Conservation (phyloP, 2,329 filamentous ascomycete species). For the Fusarium mundagurra region DNA sequence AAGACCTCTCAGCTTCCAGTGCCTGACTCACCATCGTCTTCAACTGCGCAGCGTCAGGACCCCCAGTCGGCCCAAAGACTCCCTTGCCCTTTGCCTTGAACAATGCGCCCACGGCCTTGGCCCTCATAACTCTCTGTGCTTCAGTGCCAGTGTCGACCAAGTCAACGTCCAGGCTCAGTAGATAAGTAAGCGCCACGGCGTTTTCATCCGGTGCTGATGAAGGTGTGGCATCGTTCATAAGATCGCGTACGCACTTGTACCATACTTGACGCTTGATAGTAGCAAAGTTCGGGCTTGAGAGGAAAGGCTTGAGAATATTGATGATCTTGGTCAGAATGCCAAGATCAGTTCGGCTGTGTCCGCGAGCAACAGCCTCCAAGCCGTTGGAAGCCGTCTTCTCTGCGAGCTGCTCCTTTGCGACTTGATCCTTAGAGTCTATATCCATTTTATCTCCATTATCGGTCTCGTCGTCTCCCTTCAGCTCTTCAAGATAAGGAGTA, state of each 20-base stretch:
- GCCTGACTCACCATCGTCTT: conserved; percentile 48
- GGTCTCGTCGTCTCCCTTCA: conserved; percentile 64
- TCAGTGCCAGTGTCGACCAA: conserved; percentile 60
- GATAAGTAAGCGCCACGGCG: conserved; percentile 49
- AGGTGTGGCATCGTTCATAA: conserved; percentile 55
- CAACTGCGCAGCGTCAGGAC: conserved; percentile 44
- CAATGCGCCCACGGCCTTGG: conserved; percentile 56
- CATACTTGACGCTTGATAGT: conserved; percentile 60
- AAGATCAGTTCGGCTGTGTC: conserved; percentile 57
- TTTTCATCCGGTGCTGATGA: conserved; percentile 30
- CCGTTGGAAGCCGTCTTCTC: conserved; percentile 59
- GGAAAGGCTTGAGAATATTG: conserved; percentile 52
- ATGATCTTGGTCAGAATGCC: conserved; percentile 54
- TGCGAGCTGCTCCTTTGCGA: conserved; percentile 51
- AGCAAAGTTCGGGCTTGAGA: conserved; percentile 52
- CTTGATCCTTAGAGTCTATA: conserved; percentile 59
- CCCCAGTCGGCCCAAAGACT: conserved; percentile 50
- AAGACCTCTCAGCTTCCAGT: conserved; percentile 53
- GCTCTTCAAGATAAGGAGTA: conserved; percentile 67
- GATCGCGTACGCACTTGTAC: conserved; percentile 60
- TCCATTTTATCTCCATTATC: conserved; percentile 76
- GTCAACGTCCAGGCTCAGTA: conserved; percentile 59
- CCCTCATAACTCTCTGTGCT: conserved; percentile 59
- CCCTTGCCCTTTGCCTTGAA: conserved; percentile 55
- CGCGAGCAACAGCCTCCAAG: conserved; percentile 60